A percentile compares a stretch with the other conserved stretches of the same genome.
Evolutionary conservation across 1,284 basidiomycete species (phyloP).

Genomic region (Cryptococcus jaspeensis): DNA sequence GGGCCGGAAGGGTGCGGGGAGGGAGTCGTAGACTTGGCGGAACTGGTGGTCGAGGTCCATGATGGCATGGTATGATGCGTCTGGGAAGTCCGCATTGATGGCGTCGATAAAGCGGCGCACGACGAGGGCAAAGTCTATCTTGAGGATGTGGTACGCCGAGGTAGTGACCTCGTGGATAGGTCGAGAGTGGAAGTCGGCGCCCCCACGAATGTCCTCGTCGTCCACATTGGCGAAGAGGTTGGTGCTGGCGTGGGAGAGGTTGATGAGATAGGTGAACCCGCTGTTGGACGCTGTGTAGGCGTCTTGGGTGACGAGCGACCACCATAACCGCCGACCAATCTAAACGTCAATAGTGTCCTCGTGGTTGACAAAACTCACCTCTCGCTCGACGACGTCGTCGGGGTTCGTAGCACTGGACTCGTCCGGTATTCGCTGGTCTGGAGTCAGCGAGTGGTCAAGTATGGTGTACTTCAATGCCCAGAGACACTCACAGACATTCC

Average conservation of each 20-base stretch:
- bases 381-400: conserved; percentile 33
- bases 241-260: conserved; percentile 17
- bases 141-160: conserved; percentile 17
- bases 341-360: conserved; percentile 5
- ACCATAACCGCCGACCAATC: conserved; percentile 44
- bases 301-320: conserved; percentile 41
- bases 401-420: not conserved
- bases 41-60: conserved; percentile 16
- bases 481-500: conserved; percentile 18
- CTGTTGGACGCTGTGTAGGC: conserved; percentile 22
- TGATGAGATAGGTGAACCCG: conserved; percentile 22
- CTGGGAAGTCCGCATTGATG: conserved; percentile 18
- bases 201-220: conserved; percentile 17
- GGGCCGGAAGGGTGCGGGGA: conserved; percentile 13
- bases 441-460: not conserved
- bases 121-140: conserved; percentile 20
- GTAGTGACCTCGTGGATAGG: conserved; percentile 9
- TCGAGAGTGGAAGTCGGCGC: not conserved
- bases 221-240: conserved; percentile 18
- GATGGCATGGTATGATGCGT: conserved; percentile 18
- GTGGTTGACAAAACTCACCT: conserved; percentile 1
- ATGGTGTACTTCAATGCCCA: too few relatives aligned
- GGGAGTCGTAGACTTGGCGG: conserved; percentile 12
- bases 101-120: conserved; percentile 20
- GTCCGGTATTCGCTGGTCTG: conserved; percentile 11